phyloP scores from a whole-genome alignment of 1,284 basidiomycete genomes.

The Leccinum olivaceoglutinosum region DNA sequence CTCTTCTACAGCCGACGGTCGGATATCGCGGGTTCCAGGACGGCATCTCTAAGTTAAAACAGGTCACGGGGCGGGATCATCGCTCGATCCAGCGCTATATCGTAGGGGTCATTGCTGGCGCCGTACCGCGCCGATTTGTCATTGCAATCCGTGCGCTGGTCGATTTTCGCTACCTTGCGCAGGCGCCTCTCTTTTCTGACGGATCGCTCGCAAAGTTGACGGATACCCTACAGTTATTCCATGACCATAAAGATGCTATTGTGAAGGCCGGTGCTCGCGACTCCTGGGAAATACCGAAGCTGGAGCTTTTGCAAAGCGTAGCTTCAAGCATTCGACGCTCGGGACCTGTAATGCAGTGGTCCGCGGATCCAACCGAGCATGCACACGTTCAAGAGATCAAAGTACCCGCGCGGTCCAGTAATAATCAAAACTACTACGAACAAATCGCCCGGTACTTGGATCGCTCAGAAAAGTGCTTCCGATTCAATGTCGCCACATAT shows the following conservation, averaged over 20 bases:
- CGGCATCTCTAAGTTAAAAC: background rate
- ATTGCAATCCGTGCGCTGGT: background rate
- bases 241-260: background rate
- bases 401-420: background rate
- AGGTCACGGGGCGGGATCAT: background rate
- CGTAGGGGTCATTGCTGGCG: background rate
- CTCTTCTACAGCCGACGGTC: background rate
- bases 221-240: background rate
- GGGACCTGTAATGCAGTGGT: background rate
- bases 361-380: background rate
- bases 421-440: slow-evolving; percentile 5
- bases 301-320: background rate
- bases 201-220: background rate
- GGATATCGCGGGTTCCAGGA: background rate
- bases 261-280: background rate
- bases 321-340: background rate
- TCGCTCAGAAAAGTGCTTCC: background rate
- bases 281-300: background rate
- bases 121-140: background rate
- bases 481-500: background rate
- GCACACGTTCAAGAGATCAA: slow-evolving; percentile 1
- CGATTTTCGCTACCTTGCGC: background rate
- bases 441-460: background rate
- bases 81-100: background rate
- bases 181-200: background rate